Evolutionary conservation across 1,139 yeast genomes (phyloP).

Genomic region (Diutina pseudorugosa): DNA sequence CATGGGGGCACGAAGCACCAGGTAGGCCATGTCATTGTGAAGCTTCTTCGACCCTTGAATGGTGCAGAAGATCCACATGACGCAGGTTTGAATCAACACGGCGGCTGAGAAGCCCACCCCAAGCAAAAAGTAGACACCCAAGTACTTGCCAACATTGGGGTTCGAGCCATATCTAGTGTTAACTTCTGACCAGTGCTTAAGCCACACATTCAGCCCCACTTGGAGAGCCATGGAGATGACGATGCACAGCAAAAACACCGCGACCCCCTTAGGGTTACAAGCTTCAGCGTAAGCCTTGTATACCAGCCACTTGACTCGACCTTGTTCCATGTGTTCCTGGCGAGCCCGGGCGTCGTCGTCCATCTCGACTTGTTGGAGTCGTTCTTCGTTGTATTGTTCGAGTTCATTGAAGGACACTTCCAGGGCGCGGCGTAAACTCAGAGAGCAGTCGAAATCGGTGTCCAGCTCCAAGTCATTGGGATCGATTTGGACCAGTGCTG

Average conservation of each 20-base stretch:
- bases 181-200: constrained; percentile 94
- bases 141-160: constrained; percentile 56
- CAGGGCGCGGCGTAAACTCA: constrained; percentile 61
- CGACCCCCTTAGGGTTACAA: constrained; percentile 65
- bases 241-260: constrained; percentile 39
- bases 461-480: constrained; percentile 20
- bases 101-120: constrained; percentile 54
- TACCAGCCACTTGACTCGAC: constrained; percentile 86
- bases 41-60: constrained; percentile 70
- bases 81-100: constrained; percentile 53
- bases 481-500: constrained; percentile 8
- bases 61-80: constrained; percentile 76
- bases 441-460: constrained; percentile 17
- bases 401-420: constrained; percentile 37
- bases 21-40: constrained; percentile 67
- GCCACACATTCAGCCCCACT: constrained; percentile 60
- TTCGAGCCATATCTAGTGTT: constrained; percentile 60
- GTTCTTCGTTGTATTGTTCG: constrained; percentile 21
- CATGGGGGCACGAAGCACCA: constrained; percentile 92
- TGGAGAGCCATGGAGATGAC: constrained; percentile 47
- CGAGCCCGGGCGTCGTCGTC: constrained; percentile 32
- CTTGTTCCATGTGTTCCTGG: constrained; percentile 81
- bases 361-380: constrained; percentile 25
- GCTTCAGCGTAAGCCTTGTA: constrained; percentile 78
- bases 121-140: constrained; percentile 63